These are phyloP conservation scores for Leccinum solheimii DNA, from an alignment of 1,284 basidiomycete species.

Conservation along the genomic window DNA sequence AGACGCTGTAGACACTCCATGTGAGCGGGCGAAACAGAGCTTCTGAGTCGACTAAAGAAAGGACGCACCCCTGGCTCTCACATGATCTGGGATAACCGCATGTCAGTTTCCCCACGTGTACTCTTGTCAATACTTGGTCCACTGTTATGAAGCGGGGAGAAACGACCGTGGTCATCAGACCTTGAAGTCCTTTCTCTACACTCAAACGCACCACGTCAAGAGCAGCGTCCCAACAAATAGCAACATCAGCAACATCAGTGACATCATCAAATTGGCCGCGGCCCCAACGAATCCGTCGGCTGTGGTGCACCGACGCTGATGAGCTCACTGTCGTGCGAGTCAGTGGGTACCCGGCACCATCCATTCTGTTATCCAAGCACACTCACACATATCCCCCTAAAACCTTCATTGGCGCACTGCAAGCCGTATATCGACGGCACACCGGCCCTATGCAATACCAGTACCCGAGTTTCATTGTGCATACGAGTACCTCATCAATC, in stretches of 20 bases:
- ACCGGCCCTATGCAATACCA: constrained; percentile 41
- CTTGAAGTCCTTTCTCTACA: neutral
- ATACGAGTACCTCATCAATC: constrained; percentile 40
- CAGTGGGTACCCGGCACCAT: too few species aligned
- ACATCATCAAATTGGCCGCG: too few species aligned
- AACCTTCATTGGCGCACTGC: constrained; percentile 38
- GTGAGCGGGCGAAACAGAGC: neutral
- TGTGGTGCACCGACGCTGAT: too few species aligned
- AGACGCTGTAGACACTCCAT: neutral
- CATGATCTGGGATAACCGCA: neutral
- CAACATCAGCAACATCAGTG: too few species aligned
- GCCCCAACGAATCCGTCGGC: too few species aligned
- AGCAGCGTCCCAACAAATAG: too few species aligned
- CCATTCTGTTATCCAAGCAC: too few species aligned
- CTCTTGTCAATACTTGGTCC: neutral
- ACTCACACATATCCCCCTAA: constrained; percentile 45
- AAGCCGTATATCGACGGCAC: constrained; percentile 37
- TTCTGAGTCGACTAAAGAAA: neutral
- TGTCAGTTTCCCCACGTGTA: neutral
- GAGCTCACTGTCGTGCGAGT: too few species aligned
- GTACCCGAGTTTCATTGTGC: neutral
- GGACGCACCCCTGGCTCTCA: neutral
- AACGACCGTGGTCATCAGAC: neutral
- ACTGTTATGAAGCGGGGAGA: neutral
- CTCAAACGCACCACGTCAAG: constrained; percentile 9